A percentile compares a stretch with the other conserved stretches of the same genome.
Conservation (phyloP, 225 moss, liverwort and hornwort species). For the Neckera pumila region DNA sequence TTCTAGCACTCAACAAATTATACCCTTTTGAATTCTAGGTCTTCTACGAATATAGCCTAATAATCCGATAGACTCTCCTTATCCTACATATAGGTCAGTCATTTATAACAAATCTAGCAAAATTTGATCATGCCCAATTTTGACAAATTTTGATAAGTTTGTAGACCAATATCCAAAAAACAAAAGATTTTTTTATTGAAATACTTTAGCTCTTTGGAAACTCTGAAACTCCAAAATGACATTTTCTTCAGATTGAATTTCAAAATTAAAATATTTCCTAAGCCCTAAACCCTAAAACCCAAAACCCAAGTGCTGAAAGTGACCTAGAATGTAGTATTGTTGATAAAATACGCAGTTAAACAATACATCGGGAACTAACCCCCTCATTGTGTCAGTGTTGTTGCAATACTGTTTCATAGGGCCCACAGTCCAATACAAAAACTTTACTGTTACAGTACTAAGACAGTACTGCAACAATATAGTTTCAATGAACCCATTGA, state of each 20-base stretch:
- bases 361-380: too few species aligned
- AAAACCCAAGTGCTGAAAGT: neutral
- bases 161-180: neutral
- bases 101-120: neutral
- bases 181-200: neutral
- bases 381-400: too few species aligned
- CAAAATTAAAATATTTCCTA: neutral
- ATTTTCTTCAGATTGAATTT: neutral
- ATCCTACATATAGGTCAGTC: neutral
- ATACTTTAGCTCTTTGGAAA: neutral
- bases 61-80: neutral
- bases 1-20: neutral
- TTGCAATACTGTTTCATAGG: too few species aligned
- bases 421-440: too few species aligned
- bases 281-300: too few species aligned
- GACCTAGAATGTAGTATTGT: too few species aligned
- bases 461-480: too few species aligned
- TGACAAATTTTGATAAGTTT: neutral
- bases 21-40: neutral
- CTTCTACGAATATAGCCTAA: neutral
- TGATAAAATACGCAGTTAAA: neutral
- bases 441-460: too few species aligned
- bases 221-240: neutral
- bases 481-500: too few species aligned
- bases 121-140: neutral